Percentiles rank a stretch among this genome's conserved stretches.
These are phyloP conservation scores for Cutaneotrichosporon spelunceum DNA, from an alignment of 1,284 basidiomycete species.

Conservation along the genomic window DNA sequence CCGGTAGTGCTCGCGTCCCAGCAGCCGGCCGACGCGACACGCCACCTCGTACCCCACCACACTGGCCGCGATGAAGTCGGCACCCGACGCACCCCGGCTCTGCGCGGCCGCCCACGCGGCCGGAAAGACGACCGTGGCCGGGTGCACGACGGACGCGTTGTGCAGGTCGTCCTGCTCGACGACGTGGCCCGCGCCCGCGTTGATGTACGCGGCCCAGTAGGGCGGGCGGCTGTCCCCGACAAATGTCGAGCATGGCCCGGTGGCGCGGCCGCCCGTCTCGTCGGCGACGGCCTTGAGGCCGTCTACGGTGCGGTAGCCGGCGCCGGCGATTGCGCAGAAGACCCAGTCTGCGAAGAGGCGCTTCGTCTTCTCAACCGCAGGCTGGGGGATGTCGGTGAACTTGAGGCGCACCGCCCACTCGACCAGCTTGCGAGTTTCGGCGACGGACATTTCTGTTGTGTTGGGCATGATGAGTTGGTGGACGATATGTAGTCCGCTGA, in stretches of 20 bases:
- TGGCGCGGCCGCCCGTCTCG: constrained; percentile 2
- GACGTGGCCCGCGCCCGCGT: constrained; percentile 14
- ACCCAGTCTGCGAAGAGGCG: constrained; percentile 16
- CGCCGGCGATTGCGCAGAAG: constrained; percentile 13
- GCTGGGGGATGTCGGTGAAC: constrained; percentile 10
- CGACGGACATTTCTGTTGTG: not conserved
- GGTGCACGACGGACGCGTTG: constrained; percentile 14
- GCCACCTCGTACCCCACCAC: constrained; percentile 13
- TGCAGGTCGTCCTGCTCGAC: constrained; percentile 17
- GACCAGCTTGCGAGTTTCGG: constrained; percentile 12
- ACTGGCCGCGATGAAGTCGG: constrained; percentile 8
- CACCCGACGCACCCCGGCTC: not conserved
- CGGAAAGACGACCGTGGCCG: constrained; percentile 12
- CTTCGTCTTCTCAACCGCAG: constrained; percentile 9
- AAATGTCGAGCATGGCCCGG: constrained; percentile 7
- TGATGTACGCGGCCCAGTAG: constrained; percentile 13
- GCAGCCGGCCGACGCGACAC: constrained; percentile 10
- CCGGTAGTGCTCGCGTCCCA: constrained; percentile 10
- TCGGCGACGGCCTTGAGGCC: constrained; percentile 12
- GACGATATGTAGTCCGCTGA: not conserved
- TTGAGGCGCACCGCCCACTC: constrained; percentile 11
- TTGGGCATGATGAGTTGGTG: not conserved
- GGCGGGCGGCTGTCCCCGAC: constrained; percentile 4
- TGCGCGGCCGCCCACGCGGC: constrained; percentile 14
- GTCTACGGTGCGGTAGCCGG: constrained; percentile 9